Conservation (phyloP, 129 eudicot species). For the Scalesia atractyloides region DNA sequence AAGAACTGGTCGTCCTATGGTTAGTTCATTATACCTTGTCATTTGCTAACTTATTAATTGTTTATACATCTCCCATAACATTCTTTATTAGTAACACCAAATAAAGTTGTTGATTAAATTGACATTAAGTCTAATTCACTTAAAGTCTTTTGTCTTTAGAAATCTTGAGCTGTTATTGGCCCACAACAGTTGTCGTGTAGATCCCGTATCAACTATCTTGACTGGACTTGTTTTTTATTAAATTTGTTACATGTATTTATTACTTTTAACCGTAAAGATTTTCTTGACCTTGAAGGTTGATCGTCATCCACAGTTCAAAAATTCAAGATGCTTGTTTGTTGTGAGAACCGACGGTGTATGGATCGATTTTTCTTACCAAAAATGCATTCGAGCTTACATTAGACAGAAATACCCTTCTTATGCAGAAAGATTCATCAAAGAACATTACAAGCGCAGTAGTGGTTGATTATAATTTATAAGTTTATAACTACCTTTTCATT, state of each 20-base stretch:
- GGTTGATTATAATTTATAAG: slow-evolving; percentile 3
- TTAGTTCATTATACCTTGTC: slow-evolving; percentile 32
- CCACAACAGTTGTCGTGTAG: slow-evolving; percentile 41
- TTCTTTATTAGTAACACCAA: slow-evolving; percentile 36
- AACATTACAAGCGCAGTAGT: slow-evolving; percentile 81
- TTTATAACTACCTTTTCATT: neutral
- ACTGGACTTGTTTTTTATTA: slow-evolving; percentile 5
- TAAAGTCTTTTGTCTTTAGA: slow-evolving; percentile 30
- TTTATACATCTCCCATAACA: slow-evolving; percentile 8
- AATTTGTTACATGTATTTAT: neutral
- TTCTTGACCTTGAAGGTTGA: slow-evolving; percentile 66
- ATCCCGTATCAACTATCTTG: slow-evolving; percentile 11
- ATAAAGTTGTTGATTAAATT: slow-evolving; percentile 35
- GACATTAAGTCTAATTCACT: slow-evolving; percentile 23
- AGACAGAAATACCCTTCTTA: slow-evolving; percentile 70
- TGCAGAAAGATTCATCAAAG: slow-evolving; percentile 71
- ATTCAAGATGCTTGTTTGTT: slow-evolving; percentile 82
- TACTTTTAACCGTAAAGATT: neutral
- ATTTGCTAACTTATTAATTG: slow-evolving; percentile 21
- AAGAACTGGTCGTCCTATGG: slow-evolving; percentile 28
- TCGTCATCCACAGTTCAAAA: slow-evolving; percentile 75
- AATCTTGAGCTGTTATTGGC: slow-evolving; percentile 34
- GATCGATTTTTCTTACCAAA: slow-evolving; percentile 97
- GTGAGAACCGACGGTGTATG: slow-evolving; percentile 88
- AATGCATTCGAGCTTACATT: slow-evolving; percentile 78